A percentile compares a stretch with the other conserved stretches of the same genome.
phyloP scores from a whole-genome alignment of 2,329 filamentous ascomycete species.

The Whalleya microplaca region DNA sequence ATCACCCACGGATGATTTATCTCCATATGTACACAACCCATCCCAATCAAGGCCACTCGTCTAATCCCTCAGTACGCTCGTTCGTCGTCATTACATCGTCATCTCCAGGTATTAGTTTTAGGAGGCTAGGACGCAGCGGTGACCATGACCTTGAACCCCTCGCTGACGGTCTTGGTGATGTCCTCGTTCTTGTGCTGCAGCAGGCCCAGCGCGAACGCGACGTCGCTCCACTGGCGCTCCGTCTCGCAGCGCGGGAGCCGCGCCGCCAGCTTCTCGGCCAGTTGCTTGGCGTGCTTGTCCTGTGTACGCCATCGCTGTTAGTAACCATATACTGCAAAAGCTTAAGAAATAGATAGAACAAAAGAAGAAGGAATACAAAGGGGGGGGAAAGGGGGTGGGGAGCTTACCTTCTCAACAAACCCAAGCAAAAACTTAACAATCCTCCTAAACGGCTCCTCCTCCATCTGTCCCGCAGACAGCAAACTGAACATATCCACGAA shows the following conservation, averaged over 20 bases:
- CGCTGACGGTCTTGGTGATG: slow-evolving; percentile 74
- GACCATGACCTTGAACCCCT: slow-evolving; percentile 76
- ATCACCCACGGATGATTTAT: no score
- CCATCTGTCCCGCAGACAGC: slow-evolving; percentile 80
- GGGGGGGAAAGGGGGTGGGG: no score
- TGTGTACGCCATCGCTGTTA: slow-evolving; percentile 41
- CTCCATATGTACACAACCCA: background rate
- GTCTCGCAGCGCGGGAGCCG: slow-evolving; percentile 84
- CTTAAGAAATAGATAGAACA: background rate
- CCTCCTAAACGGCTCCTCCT: slow-evolving; percentile 82
- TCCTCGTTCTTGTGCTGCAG: slow-evolving; percentile 94
- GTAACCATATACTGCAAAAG: no score
- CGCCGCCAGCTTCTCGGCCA: slow-evolving; percentile 89
- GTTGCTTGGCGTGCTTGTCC: slow-evolving; percentile 97
- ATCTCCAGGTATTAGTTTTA: background rate
- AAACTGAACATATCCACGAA: slow-evolving; percentile 99
- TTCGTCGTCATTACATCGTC: background rate
- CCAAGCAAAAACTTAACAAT: slow-evolving; percentile 92
- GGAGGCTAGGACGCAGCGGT: slow-evolving; percentile 56
- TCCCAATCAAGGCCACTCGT: background rate
- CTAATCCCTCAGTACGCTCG: background rate
- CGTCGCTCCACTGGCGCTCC: slow-evolving; percentile 96
- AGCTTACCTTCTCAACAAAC: slow-evolving; percentile 89
- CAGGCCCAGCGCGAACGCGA: slow-evolving; percentile 86
- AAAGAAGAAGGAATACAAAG: slow-evolving; percentile 29